Conservation (phyloP, 345 rosid genomes). For the Citrus mangshanensis region DNA sequence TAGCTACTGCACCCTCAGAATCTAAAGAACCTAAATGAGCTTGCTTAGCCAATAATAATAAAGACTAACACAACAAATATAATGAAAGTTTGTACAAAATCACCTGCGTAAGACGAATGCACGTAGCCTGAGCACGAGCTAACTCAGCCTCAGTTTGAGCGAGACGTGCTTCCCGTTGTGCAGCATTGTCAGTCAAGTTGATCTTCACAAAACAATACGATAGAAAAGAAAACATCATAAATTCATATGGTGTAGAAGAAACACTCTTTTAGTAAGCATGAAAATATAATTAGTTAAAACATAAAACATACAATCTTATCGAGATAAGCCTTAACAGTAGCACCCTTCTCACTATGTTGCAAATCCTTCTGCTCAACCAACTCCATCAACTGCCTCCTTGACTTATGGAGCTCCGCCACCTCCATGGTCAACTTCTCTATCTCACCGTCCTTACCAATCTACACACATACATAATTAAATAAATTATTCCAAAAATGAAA, state of each 20-base stretch:
- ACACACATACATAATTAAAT: neutral
- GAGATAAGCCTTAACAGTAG: constrained; percentile 62
- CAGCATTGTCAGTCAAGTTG: constrained; percentile 56
- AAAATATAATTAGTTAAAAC: no score
- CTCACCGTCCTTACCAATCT: constrained; percentile 89
- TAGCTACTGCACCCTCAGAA: no score
- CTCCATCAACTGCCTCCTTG: constrained; percentile 82
- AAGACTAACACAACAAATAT: no score
- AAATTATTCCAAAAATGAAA: neutral
- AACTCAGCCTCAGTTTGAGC: constrained; percentile 68
- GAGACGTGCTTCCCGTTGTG: constrained; percentile 63
- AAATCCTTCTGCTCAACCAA: constrained; percentile 79
- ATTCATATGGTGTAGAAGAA: neutral
- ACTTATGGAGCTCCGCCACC: constrained; percentile 71
- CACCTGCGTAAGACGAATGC: constrained; percentile 81
- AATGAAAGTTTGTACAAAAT: neutral
- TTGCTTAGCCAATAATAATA: no score
- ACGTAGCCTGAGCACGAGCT: constrained; percentile 54
- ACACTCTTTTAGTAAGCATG: neutral
- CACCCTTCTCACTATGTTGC: constrained; percentile 76
- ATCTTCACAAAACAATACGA: constrained; percentile 35
- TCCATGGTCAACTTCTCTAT: constrained; percentile 67
- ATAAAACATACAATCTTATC: constrained; percentile 67
- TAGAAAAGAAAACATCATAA: neutral
- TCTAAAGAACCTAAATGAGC: no score